Percentiles rank a stretch among this genome's conserved stretches.
Evolutionary conservation across 495 filamentous ascomycete species (phyloP).

Genomic region (Neurospora sp.): DNA sequence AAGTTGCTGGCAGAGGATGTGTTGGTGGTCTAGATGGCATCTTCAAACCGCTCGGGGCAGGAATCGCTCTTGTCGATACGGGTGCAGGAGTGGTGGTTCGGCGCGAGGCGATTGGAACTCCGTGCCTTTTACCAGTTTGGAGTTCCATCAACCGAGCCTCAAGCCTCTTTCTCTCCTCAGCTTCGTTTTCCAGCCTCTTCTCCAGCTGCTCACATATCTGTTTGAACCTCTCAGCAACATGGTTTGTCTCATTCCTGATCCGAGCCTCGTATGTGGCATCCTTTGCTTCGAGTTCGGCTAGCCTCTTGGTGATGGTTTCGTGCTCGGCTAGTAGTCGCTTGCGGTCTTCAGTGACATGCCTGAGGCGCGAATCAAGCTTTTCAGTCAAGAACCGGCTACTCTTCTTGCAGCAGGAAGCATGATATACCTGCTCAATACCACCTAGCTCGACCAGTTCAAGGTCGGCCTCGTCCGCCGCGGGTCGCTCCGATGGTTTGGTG

Average conservation of each 20-base stretch:
- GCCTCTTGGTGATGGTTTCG: constrained; percentile 13
- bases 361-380: constrained; percentile 17
- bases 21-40: constrained; percentile 10
- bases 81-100: background rate
- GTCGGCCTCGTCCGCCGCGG: constrained; percentile 21
- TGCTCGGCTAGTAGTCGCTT: constrained; percentile 16
- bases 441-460: constrained; percentile 26
- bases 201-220: constrained; percentile 17
- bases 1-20: constrained; percentile 1
- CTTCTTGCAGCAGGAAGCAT: constrained; percentile 28
- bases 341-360: constrained; percentile 14
- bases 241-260: constrained; percentile 16
- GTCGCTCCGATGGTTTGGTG: constrained; percentile 13
- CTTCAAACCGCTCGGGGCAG: constrained; percentile 5
- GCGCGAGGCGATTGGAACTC: background rate
- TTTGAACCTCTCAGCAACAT: constrained; percentile 11
- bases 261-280: constrained; percentile 25
- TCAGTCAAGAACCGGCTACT: constrained; percentile 22
- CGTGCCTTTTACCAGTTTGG: background rate
- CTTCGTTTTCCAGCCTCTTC: constrained; percentile 21
- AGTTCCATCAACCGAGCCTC: constrained; percentile 11
- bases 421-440: constrained; percentile 34
- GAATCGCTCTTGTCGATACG: background rate
- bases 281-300: constrained; percentile 21
- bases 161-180: constrained; percentile 8